Evolutionary conservation across 148 eudicot species (phyloP).

Genomic region (Camellia japonica): DNA sequence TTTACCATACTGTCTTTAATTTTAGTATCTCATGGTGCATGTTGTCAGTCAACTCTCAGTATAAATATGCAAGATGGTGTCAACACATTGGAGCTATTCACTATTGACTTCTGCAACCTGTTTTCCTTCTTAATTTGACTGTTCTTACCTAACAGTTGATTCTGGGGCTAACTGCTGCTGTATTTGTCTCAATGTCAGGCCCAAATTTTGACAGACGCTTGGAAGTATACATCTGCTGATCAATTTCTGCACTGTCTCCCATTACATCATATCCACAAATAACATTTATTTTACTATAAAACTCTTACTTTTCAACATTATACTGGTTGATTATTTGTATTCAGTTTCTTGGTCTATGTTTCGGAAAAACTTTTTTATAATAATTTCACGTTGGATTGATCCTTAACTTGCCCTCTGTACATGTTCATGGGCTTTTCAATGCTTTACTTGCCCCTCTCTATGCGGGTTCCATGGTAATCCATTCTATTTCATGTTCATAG

Average conservation of each 20-base stretch:
- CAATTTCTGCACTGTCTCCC: slow-evolving; percentile 92
- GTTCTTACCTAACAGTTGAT: neutral
- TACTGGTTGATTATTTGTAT: slow-evolving; percentile 4
- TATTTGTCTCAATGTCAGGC: slow-evolving; percentile 55
- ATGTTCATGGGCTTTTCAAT: slow-evolving; percentile 97
- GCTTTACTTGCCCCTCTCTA: slow-evolving; percentile 90
- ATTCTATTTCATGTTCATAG: slow-evolving; percentile 1
- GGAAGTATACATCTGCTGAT: slow-evolving; percentile 82
- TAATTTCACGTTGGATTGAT: slow-evolving; percentile 8
- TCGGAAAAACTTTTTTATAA: neutral
- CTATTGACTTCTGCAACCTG: neutral
- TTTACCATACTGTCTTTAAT: neutral
- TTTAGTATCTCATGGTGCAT: neutral
- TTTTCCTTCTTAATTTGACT: neutral
- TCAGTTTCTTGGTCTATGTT: neutral
- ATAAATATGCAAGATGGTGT: neutral
- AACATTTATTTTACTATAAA: neutral
- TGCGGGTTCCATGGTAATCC: slow-evolving; percentile 81
- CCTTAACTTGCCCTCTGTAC: slow-evolving; percentile 64
- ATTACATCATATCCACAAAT: slow-evolving; percentile 89
- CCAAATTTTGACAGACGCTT: slow-evolving; percentile 74
- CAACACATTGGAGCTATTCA: slow-evolving; percentile 2
- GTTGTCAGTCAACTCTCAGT: neutral
- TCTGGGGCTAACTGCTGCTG: neutral
- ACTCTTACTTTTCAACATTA: slow-evolving; percentile 2